These are phyloP conservation scores for Leccinum obscurum DNA, from an alignment of 768 basidiomycete genomes.

Conservation along the genomic window DNA sequence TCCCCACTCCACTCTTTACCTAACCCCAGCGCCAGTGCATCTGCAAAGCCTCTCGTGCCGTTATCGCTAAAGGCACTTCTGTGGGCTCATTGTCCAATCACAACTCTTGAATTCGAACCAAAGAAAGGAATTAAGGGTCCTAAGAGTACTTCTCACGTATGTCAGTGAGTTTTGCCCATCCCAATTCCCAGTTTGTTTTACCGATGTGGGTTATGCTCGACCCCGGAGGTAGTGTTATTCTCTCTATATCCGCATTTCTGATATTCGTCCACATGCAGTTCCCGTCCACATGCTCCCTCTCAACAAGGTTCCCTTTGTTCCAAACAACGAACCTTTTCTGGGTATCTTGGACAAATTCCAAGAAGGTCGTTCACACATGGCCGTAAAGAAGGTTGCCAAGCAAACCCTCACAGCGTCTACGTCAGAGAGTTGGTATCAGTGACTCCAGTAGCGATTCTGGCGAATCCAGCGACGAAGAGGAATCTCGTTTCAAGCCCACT, in stretches of 20 bases:
- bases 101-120: too few species aligned
- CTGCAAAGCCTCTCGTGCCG: too few species aligned
- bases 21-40: slow-evolving; percentile 6
- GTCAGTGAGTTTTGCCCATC: too few species aligned
- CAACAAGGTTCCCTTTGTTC: slow-evolving; percentile 84
- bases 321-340: slow-evolving; percentile 81
- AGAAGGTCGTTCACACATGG: slow-evolving; percentile 90
- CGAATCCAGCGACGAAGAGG: slow-evolving; percentile 45
- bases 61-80: too few species aligned
- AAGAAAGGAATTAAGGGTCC: too few species aligned
- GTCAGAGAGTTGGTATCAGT: slow-evolving; percentile 71
- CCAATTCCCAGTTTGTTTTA: too few species aligned
- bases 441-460: slow-evolving; percentile 54
- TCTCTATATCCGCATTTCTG: background rate
- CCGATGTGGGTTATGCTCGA: slow-evolving; percentile 73
- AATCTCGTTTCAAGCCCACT: slow-evolving; percentile 25
- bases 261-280: slow-evolving; percentile 57
- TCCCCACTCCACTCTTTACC: background rate
- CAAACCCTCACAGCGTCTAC: slow-evolving; percentile 72
- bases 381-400: slow-evolving; percentile 84
- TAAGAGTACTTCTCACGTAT: too few species aligned
- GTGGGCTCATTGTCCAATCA: too few species aligned
- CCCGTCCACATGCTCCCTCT: slow-evolving; percentile 82
- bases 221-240: slow-evolving; percentile 58
- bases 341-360: slow-evolving; percentile 88